Evolutionary conservation across 306 rosid genomes (phyloP), one percentile per base, ranked within the genome.

Genomic region (Vigna mungo): DNA sequence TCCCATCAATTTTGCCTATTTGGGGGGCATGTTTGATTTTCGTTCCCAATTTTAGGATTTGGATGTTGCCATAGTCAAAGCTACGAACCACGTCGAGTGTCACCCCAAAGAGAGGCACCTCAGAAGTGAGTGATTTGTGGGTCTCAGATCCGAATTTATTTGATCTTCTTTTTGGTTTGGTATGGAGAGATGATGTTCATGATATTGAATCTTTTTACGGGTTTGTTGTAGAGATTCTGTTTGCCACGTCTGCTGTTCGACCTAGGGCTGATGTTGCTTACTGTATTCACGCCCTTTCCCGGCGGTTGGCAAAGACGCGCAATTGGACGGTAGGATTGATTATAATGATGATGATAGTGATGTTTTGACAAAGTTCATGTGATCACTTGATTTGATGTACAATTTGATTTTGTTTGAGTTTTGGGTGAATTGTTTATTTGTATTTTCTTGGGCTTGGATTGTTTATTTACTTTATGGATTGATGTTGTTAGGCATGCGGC

Each of bases 191-290:
- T 25, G 25, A 36, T 79, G 59, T 9, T 41, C 13, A 71, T 16
- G 58, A 58, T 51, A 25, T 69, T 80, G 51, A 30, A n/a, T 76
- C 9, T 9, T 18, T 9, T 32, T 36, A 70, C 21, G 4, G 4
- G 52, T 58, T 62, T 9, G 14, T 43, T 75, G 71, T 43, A 86
- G 89, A 86, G 49, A 82, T 86, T 82, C 76, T 82, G 41, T 65
- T 70, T 86, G 98, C 98, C 80, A 91, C 99, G 7, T 85, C 99
- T 55, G 89, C 98, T 47, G 81, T 89, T 85, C 85, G 98, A 5
- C 98, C 98, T 0, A 84, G 99, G 69, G 99, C 99, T 21, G 99
- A 96, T 88, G 98, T 96, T 84, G 98, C 99, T 25, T 96, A 96
- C 80, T 96, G 99, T 83, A 89, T 96, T 87, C 97, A 88, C 83